Conservation (phyloP, 148 eudicot genomes). For the Rhododendron ferrugineum region DNA sequence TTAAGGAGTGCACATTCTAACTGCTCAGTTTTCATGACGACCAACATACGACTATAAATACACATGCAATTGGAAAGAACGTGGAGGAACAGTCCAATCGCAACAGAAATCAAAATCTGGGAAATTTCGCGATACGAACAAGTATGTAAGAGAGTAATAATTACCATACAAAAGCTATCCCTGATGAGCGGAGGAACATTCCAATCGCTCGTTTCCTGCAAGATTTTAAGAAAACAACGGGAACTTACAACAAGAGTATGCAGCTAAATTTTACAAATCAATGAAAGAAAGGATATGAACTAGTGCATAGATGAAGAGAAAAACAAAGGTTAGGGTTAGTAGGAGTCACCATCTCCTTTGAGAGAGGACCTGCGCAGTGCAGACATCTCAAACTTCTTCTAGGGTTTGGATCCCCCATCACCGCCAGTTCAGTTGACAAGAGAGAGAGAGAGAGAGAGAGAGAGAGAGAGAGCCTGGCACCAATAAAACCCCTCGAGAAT, state of each 20-base stretch:
- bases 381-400: constrained; percentile 37
- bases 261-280: not conserved
- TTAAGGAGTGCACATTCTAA: not conserved
- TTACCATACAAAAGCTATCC: constrained; percentile 87
- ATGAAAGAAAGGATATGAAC: not conserved
- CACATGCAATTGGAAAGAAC: not conserved
- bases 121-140: not conserved
- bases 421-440: not conserved
- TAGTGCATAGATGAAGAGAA: not conserved
- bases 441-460: not conserved
- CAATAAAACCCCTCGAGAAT: not conserved
- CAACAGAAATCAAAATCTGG: not conserved
- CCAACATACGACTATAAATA: not conserved
- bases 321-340: not conserved
- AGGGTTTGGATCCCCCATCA: constrained; percentile 28
- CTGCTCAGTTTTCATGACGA: not conserved
- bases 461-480: not conserved
- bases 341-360: constrained; percentile 55
- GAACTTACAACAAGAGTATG: not conserved
- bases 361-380: constrained; percentile 87
- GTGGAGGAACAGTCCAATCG: not conserved
- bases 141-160: not conserved
- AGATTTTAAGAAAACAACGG: not conserved
- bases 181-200: constrained; percentile 65
- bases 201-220: constrained; percentile 77